Base-by-base conservation (phyloP, 2,329 filamentous ascomycete species). In the Zasmidium citrigriseum region DNA sequence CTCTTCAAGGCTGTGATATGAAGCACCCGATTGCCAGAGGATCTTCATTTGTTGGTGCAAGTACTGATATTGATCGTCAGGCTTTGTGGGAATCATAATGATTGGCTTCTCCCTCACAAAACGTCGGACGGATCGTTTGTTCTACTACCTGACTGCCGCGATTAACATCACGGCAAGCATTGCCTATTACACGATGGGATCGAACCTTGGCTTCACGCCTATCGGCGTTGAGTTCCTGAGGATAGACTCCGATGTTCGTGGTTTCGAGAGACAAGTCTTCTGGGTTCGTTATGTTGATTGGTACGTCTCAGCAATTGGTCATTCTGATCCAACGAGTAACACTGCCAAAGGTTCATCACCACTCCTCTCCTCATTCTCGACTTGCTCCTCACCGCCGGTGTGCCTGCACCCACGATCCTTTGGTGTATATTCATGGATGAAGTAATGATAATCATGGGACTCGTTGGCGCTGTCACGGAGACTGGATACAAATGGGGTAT, bases 401-500 rank as follows among this genome's bases (percentile, higher is more conserved):
- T 87, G 47, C 84, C 86, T 12, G 86, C 82, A 72, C 83, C 85
- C 0, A 86, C 83, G 2, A 83, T 88, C 18, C 66, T 87, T 29
- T 83, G 80, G 62, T 82, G 83, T 0, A 75, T 89, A 4, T 73
- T 88, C 12, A 78, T 86, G 2, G 83, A 87, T 59, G 75, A 82
- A 64, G 76, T 87, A 62, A 87, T 88, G 84, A 81, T 89, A 46
- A 74, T 87, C 11, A 82, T 80, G 18, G 84, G 84, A 7, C 78
- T 88, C 3, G 78, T 88, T 11, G 86, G 86, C 14, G 84, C 86
- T 3, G 78, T 88, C 1, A 83, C 86, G 0, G 71, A 71, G 21
- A 82, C 81, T 4, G 75, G 73, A 0, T 89, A 88, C 47, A 89
- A 88, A 65, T 88, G 83, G 83, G 84, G 83, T 2, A 88, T 84